Evolutionary conservation across 108 stramenopile genomes (phyloP), one percentile per base, ranked within the genome.

Genomic region (Fistulifera pelliculosa): DNA sequence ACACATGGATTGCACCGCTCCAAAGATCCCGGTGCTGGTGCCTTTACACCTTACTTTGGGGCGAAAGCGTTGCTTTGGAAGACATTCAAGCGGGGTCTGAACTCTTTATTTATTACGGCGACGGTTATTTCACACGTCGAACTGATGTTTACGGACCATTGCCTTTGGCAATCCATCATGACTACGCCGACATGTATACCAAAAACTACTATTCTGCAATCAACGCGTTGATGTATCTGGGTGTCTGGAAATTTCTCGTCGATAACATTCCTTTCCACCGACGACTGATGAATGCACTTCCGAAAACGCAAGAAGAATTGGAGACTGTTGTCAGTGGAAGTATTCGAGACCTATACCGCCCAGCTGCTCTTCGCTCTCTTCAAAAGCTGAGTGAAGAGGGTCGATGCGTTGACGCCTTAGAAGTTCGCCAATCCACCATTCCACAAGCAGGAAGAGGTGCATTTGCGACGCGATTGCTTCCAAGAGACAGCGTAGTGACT

Each of bases 401-500:
- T 8, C 12, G 28, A n/a, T 81, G 80, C 41, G 52, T 74, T 56
- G 87, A 89, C 60, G 80, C 80, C 52, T 66, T 85, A 22, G 60
- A 58, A 47, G 48, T 40, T n/a, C 73, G 78, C 13, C 52, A 49
- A 1, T 70, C 68, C 38, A 66, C 61, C 18, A 67, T 78, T 12
- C 49, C 56, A 21, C 49, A 70, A 41, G 76, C 76, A 13, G 76
- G 73, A 2, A 22, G 70, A 12, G 76, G 76, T n/a, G 76, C 66
- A 8, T 69, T 78, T 60, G 73, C 76, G 0, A 64, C 72, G 13
- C 60, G 70, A 26, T 61, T 56, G 27, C 12, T 78, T 40, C 56
- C 69, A 23, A 54, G 54, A 47, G 53, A 26, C 8, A 16, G 6
- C 21, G 21, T 63, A 0, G 70, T 78, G 14, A 40, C 61, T 11